Conservation (phyloP, 208 protist species). For the Tritrichomonas foetus region DNA sequence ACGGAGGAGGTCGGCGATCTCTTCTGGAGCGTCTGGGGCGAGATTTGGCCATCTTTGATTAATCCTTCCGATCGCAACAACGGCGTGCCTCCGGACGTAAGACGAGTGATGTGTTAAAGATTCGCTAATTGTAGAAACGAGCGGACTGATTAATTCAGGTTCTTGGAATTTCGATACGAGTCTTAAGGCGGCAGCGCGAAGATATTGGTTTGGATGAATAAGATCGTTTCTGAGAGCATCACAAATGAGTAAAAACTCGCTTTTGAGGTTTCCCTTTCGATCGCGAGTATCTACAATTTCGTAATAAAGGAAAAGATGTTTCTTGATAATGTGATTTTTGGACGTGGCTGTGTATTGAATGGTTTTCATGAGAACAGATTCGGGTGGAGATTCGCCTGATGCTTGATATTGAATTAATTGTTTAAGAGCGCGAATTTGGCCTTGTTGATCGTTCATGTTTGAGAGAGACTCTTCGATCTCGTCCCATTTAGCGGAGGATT, state of each 20-base stretch:
- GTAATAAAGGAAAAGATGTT: not conserved
- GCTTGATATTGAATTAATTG: not conserved
- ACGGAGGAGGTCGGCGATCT: not conserved
- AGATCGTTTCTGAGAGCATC: constrained; percentile 14
- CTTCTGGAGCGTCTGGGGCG: constrained; percentile 30
- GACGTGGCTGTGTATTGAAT: not conserved
- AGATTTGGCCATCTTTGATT: not conserved
- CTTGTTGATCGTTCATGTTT: not conserved
- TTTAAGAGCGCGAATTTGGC: not conserved
- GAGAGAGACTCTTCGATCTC: not conserved
- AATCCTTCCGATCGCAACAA: constrained; percentile 31
- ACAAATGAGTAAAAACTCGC: not conserved
- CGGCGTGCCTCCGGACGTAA: constrained; percentile 22
- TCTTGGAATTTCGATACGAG: not conserved
- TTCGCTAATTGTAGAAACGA: not conserved
- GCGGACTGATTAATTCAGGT: not conserved
- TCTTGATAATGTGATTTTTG: not conserved
- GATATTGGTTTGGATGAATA: constrained; percentile 40
- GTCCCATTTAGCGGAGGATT: not conserved
- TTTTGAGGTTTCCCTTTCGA: constrained; percentile 8
- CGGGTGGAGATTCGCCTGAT: not conserved
- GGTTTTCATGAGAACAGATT: not conserved
- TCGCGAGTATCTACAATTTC: constrained; percentile 6
- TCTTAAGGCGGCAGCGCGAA: not conserved
- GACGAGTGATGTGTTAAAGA: not conserved